Base-by-base conservation (phyloP, 805 yeast genomes). In the Cyberlindnera veronae region DNA sequence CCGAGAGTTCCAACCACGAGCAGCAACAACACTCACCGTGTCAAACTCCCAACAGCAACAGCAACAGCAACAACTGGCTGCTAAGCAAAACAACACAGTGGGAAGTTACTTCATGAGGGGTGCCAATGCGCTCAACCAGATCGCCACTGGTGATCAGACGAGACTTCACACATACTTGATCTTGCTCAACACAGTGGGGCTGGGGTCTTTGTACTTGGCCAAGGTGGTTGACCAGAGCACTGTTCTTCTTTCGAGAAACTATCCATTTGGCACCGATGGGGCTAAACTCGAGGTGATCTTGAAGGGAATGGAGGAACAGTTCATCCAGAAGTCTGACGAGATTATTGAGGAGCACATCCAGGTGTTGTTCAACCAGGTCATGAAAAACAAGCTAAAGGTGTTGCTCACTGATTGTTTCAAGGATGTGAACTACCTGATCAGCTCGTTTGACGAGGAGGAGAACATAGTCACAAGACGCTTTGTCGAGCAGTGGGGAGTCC, bases 121-220 rank as follows among this genome's bases (percentile, higher is more conserved):
- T 42, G 75, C 46, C n/a, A 62, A 60, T 48, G 71, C 70, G 2
- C 50, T 69, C 35, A 67, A 68, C 19, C 64, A 65, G 38, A 63
- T 66, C 17, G 54, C 61, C 1, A 46, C 61, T 5, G 72, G 67
- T 23, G 73, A 72, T 34, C 72, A 74, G 8, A 64, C 71, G 4
- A 71, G 76, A 42, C 59, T 85, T 13, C 71, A 77, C 23, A 76
- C 74, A 13, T 89, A 78, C 55, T 63, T 88, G 29, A 65, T 85
- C 1, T 76, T 82, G 43, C 65, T 89, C 44, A 90, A 91, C 61
- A 81, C 95, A 2, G 67, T 89, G 5, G 77, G 82, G 10, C 63
- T 81, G 31, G 79, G 84, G 18, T 71, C 74, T 17, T 69, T 66
- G 7, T 84, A 86, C 53, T 67, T 84, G 24, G 58, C 63, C 11